These are phyloP conservation scores for Boechera retrofracta DNA, from an alignment of 345 rosid genomes.

Conservation along the genomic window DNA sequence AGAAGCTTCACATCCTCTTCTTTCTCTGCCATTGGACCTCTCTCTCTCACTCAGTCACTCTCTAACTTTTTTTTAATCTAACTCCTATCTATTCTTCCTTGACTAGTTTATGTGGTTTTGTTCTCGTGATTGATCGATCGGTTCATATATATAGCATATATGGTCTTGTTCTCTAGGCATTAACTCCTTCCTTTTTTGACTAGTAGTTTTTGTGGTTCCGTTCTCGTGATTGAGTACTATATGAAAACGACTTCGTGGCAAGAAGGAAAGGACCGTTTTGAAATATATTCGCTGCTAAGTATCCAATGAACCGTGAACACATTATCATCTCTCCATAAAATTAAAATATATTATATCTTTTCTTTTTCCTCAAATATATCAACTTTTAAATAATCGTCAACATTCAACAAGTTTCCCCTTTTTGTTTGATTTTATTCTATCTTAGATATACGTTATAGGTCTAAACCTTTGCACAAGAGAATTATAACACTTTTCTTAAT, in stretches of 20 bases:
- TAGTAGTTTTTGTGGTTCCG: neutral
- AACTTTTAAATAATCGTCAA: neutral
- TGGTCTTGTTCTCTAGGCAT: neutral
- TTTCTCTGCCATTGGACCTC: slow-evolving; percentile 31
- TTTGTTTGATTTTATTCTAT: neutral
- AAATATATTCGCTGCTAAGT: neutral
- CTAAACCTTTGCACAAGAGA: too few species aligned
- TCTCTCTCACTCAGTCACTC: neutral
- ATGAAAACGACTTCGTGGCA: neutral
- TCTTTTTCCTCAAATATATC: neutral
- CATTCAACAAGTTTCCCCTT: neutral
- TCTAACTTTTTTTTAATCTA: neutral
- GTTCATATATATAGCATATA: neutral
- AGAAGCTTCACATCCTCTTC: slow-evolving; percentile 52
- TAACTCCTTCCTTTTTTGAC: neutral
- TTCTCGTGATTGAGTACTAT: neutral
- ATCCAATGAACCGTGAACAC: neutral
- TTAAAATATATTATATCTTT: too few species aligned
- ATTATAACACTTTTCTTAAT: too few species aligned
- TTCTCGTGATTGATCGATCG: neutral
- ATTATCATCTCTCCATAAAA: neutral
- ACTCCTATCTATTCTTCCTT: slow-evolving; percentile 6
- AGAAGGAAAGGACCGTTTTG: neutral
- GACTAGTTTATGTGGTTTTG: slow-evolving; percentile 2
- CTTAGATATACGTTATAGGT: neutral